These are phyloP conservation scores for Phialophora tarda DNA, from an alignment of 2,329 filamentous ascomycete species.

Conservation along the genomic window DNA sequence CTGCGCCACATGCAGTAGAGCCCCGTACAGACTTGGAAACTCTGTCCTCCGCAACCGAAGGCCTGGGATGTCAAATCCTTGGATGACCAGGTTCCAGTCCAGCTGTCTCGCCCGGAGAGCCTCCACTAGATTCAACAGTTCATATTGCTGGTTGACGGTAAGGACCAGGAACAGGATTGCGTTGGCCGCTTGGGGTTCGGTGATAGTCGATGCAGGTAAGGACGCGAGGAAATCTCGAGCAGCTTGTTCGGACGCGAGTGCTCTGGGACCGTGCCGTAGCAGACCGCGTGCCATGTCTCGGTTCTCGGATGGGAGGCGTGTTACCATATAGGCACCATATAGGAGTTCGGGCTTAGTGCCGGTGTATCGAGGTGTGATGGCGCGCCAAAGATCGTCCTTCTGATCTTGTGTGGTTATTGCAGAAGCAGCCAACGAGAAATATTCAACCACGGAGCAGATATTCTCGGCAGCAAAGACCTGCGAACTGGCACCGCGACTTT, in stretches of 20 bases:
- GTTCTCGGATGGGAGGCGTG: constrained; percentile 50
- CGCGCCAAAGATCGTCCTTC: constrained; percentile 31
- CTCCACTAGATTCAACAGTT: constrained; percentile 69
- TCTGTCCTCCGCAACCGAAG: constrained; percentile 77
- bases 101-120: constrained; percentile 63
- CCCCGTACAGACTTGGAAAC: constrained; percentile 80
- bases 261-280: constrained; percentile 73
- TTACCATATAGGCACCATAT: constrained; percentile 53
- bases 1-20: constrained; percentile 73
- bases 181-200: constrained; percentile 80
- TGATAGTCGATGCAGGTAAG: constrained; percentile 68
- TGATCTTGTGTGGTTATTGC: constrained; percentile 26
- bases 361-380: constrained; percentile 30
- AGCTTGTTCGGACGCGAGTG: constrained; percentile 76
- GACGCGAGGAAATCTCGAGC: constrained; percentile 64
- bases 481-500: constrained; percentile 20
- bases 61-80: constrained; percentile 78
- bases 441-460: constrained; percentile 36
- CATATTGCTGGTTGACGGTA: constrained; percentile 68
- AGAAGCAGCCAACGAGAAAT: constrained; percentile 31
- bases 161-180: constrained; percentile 75
- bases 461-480: constrained; percentile 27
- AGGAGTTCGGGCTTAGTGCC: constrained; percentile 46
- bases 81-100: constrained; percentile 73
- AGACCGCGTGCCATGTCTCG: constrained; percentile 65